phyloP scores from a whole-genome alignment of 2,329 filamentous ascomycete genomes.

The Aspergillus fischeri region DNA sequence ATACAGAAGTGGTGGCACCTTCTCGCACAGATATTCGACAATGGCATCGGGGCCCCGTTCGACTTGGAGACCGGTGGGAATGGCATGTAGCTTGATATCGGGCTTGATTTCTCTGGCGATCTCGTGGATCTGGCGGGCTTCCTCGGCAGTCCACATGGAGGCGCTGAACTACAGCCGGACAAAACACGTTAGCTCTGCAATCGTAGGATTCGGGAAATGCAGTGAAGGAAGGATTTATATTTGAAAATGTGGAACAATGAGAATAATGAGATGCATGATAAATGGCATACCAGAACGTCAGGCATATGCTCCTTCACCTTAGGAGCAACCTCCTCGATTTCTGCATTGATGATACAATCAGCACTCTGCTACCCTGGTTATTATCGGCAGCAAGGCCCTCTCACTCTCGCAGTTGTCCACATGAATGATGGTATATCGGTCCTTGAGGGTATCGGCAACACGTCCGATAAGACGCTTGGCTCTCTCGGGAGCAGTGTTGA shows the following conservation, averaged over 20 bases:
- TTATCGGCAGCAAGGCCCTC: conserved; percentile 14
- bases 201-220: neutral
- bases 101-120: conserved; percentile 36
- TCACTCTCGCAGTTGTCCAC: conserved; percentile 60
- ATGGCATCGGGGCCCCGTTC: conserved; percentile 41
- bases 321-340: conserved; percentile 52
- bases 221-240: conserved; percentile 5
- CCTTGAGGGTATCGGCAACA: conserved; percentile 58
- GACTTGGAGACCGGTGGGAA: conserved; percentile 40
- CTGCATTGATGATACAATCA: conserved; percentile 15
- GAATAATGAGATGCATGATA: neutral
- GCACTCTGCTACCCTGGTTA: neutral
- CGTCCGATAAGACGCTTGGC: conserved; percentile 60
- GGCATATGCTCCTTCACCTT: conserved; percentile 52
- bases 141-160: conserved; percentile 52
- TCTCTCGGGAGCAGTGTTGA: conserved; percentile 64
- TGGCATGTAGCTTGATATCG: conserved; percentile 40
- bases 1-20: conserved; percentile 38
- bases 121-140: conserved; percentile 35
- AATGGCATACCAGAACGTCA: conserved; percentile 49
- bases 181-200: conserved; percentile 6
- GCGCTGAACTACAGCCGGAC: conserved; percentile 52
- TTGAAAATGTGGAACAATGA: neutral
- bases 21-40: conserved; percentile 40
- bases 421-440: conserved; percentile 60